Percentiles rank a stretch among this genome's conserved stretches.
These are phyloP conservation scores for Datura wrightii DNA, from an alignment of 257 asterid genomes.

Conservation along the genomic window DNA sequence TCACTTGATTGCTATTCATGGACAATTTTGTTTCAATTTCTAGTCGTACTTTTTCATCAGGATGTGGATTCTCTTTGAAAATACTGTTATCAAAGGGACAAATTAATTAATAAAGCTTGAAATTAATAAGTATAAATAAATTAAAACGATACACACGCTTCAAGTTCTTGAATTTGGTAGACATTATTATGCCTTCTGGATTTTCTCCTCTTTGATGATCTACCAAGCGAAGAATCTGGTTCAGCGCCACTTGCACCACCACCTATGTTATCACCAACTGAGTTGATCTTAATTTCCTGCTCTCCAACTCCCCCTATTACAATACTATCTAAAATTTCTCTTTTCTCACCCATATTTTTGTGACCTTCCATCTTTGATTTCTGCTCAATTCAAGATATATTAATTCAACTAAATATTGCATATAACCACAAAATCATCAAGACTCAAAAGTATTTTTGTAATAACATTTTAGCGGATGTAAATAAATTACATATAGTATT, in stretches of 20 bases:
- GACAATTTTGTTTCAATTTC: constrained; percentile 65
- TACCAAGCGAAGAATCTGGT: constrained; percentile 39
- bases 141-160: constrained; percentile 47
- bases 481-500: no score
- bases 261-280: constrained; percentile 56
- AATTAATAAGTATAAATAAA: not conserved
- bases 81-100: constrained; percentile 41
- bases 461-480: no score
- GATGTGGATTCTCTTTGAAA: constrained; percentile 84
- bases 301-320: constrained; percentile 44
- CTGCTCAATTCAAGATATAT: no score
- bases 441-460: no score
- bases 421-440: not conserved
- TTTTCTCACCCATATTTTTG: constrained; percentile 57
- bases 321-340: constrained; percentile 48
- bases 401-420: no score
- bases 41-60: constrained; percentile 72
- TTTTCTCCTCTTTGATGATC: constrained; percentile 53
- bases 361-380: constrained; percentile 48
- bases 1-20: constrained; percentile 75
- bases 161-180: constrained; percentile 80
- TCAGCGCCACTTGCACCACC: constrained; percentile 74
- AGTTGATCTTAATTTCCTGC: constrained; percentile 60
- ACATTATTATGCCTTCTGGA: not conserved
- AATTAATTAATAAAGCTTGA: not conserved